A percentile compares a stretch with the other conserved stretches of the same genome.
phyloP scores from a whole-genome alignment of 108 stramenopile genomes.

The Poteriospumella lacustris region DNA sequence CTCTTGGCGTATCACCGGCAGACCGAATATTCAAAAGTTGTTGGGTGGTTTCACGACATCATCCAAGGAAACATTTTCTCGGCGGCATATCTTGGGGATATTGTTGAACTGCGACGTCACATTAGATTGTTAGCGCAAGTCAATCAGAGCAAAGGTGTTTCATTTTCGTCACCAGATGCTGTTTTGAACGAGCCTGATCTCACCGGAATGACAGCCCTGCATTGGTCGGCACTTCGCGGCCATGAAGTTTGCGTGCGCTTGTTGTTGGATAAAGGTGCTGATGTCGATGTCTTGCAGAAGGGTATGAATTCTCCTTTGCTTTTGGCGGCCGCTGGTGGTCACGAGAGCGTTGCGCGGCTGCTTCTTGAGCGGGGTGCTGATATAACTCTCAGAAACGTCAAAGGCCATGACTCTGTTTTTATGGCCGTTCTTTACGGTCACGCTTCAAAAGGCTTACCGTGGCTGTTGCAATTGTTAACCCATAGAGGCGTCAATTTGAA shows the following conservation, averaged over 20 bases:
- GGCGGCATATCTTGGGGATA: constrained; percentile 4
- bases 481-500: not conserved
- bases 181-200: not conserved
- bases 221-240: constrained; percentile 12
- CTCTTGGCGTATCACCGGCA: constrained; percentile 10
- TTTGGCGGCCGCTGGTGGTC: constrained; percentile 20
- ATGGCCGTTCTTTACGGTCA: constrained; percentile 28
- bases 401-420: constrained; percentile 4
- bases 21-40: not conserved
- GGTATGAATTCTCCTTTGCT: constrained; percentile 25
- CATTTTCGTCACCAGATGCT: too few species aligned
- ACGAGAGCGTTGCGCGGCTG: constrained; percentile 1
- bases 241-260: constrained; percentile 17
- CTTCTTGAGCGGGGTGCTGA: constrained; percentile 3
- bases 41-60: constrained; percentile 28
- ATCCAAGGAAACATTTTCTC: constrained; percentile 3
- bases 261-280: constrained; percentile 20
- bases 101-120: not conserved
- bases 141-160: too few species aligned
- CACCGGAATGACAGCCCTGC: constrained; percentile 19
- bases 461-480: constrained; percentile 12
- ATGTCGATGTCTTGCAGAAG: constrained; percentile 12
- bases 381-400: not conserved
- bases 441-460: constrained; percentile 26
- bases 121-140: not conserved